Evolutionary conservation across 768 basidiomycete genomes (phyloP).

Genomic region (Lentinula guzmanii): DNA sequence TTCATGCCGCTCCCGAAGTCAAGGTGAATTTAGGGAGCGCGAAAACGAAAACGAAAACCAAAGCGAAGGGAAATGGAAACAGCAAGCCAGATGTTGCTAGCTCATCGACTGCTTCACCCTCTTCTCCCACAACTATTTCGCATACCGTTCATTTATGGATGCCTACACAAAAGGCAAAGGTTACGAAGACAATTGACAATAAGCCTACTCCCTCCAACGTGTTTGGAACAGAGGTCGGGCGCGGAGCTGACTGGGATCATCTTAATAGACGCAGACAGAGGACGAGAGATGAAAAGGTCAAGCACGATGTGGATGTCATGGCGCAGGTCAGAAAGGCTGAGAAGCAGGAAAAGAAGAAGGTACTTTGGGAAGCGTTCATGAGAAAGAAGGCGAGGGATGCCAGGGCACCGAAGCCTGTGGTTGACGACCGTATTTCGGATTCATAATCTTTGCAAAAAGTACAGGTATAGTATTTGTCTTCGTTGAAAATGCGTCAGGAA

Average conservation of each 20-base stretch:
- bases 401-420: background rate
- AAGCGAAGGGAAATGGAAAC: slow-evolving; percentile 9
- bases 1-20: slow-evolving; percentile 12
- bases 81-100: slow-evolving; percentile 12
- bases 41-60: slow-evolving; percentile 8
- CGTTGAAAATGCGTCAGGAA: too few species aligned
- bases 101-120: slow-evolving; percentile 12
- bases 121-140: slow-evolving; percentile 14
- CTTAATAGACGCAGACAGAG: slow-evolving; percentile 49
- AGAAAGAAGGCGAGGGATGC: background rate
- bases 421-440: background rate
- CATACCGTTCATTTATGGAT: slow-evolving; percentile 38
- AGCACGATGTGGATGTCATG: slow-evolving; percentile 34
- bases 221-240: slow-evolving; percentile 34
- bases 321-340: background rate
- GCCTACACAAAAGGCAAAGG: slow-evolving; percentile 7
- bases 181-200: background rate
- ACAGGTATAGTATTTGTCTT: background rate
- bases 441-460: background rate
- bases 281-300: slow-evolving; percentile 39
- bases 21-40: slow-evolving; percentile 6
- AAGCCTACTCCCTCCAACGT: background rate
- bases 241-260: slow-evolving; percentile 48
- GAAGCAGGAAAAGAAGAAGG: background rate
- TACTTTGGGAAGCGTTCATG: background rate